Base-by-base conservation (phyloP, 441 rosid genomes). In the Pelargonium citronellum region DNA sequence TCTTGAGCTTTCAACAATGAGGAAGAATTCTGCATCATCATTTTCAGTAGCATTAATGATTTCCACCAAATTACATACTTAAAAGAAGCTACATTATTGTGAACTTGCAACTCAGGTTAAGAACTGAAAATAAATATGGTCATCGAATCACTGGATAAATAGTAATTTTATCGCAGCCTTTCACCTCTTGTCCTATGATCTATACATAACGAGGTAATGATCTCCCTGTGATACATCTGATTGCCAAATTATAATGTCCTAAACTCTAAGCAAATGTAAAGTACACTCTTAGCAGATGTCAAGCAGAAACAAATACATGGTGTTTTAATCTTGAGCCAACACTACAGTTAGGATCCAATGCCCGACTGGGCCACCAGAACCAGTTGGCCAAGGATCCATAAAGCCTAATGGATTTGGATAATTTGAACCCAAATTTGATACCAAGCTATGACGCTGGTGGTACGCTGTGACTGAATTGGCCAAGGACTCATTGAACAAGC, bases 1-100 rank as follows among this genome's bases (percentile, higher is more conserved):
- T 89, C 87, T 79, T 88, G 97, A 30, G 95, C 97, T 80, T 86
- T 93, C 71, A 47, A 75, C 79, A 89, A 75, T 6, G 91, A 81
- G 9, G 83, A 67, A 16, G 82, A 64, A 73, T 88, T 85, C 98
- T 91, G 78, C 64, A 67, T 19, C 30, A 11, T 20, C 24, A 44
- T 49, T 37, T 49, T 62, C 64, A 65, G 15, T 44, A 71, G 64
- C 34, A 41, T 16, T 57, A 1, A 57, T 5, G 62, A 17, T 57
- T 57, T 22, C 19, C 62, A 7, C 62, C 22, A 57, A 7, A 57
- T 57, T 16, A 7, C 62, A 17, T 57, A 57, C 9, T 15, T 16
- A 19, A 55, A 16, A 15, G 61, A 55, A 55, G 61, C 61, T 55
- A 55, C 60, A 53, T 53, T n/a, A 53, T 15, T 30, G 37, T 30